phyloP scores from a whole-genome alignment of 164 flowering plant genomes.

The Macadamia tetraphylla region DNA sequence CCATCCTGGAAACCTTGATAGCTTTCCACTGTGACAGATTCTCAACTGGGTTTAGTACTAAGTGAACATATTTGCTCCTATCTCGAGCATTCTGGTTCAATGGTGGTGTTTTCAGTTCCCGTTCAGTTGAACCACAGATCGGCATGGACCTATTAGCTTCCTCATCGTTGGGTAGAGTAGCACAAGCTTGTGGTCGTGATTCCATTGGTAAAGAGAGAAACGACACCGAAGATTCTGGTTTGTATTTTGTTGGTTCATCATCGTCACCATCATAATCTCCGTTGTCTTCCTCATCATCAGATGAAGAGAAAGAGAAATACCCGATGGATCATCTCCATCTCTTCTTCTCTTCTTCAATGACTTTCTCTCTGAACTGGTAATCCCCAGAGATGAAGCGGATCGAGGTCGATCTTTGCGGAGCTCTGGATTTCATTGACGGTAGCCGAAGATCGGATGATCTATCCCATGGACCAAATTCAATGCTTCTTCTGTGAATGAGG shows the following conservation, averaged over 20 bases:
- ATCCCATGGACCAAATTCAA: no score
- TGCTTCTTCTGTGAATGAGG: no score
- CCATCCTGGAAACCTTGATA: slow-evolving; percentile 32
- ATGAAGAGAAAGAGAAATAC: no score
- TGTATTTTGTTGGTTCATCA: slow-evolving; percentile 9
- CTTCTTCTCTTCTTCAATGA: no score
- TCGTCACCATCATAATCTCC: slow-evolving; percentile 17
- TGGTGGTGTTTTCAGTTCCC: slow-evolving; percentile 16
- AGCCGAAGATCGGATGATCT: no score
- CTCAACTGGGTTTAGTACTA: slow-evolving; percentile 82
- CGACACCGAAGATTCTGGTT: slow-evolving; percentile 22
- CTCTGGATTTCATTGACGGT: no score
- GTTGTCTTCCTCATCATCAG: slow-evolving; percentile 28
- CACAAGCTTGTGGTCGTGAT: slow-evolving; percentile 23
- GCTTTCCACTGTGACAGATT: slow-evolving; percentile 87
- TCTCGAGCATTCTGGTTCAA: slow-evolving; percentile 39
- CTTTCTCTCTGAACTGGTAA: no score
- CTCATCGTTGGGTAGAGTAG: slow-evolving; percentile 8
- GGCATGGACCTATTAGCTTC: slow-evolving; percentile 27
- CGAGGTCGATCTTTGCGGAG: no score
- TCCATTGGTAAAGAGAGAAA: slow-evolving; percentile 31
- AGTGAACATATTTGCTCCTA: slow-evolving; percentile 52
- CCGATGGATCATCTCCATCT: no score
- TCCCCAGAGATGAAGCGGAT: no score
- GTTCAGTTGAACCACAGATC: slow-evolving; percentile 11